phyloP scores from a whole-genome alignment of 202 grass and related monocot genomes.

The Brachypodium distachyon region DNA sequence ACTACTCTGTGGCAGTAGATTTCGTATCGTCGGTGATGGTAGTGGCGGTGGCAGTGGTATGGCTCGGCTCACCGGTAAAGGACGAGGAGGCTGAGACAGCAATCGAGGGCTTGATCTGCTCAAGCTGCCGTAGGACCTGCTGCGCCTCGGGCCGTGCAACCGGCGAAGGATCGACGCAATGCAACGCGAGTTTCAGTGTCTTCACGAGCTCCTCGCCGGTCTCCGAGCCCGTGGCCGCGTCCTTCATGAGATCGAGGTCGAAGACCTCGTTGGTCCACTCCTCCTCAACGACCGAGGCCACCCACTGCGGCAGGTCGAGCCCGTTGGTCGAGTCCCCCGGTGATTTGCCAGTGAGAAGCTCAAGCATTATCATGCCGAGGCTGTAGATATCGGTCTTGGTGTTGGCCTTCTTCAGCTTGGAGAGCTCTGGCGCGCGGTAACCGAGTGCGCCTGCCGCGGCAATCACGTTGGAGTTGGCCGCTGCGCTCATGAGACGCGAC shows the following conservation, averaged over 20 bases:
- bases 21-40: conserved; percentile 34
- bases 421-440: conserved; percentile 82
- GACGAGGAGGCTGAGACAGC: conserved; percentile 27
- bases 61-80: conserved; percentile 48
- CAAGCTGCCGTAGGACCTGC: conserved; percentile 72
- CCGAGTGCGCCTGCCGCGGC: conserved; percentile 62
- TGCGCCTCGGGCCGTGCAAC: conserved; percentile 59
- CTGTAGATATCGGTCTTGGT: conserved; percentile 91
- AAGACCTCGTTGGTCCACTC: conserved; percentile 99
- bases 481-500: conserved; percentile 74
- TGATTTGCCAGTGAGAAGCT: conserved; percentile 89
- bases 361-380: conserved; percentile 76
- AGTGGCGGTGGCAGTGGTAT: conserved; percentile 28
- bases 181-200: conserved; percentile 71
- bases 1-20: conserved; percentile 42
- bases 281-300: conserved; percentile 86
- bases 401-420: conserved; percentile 92
- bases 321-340: conserved; percentile 72
- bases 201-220: conserved; percentile 85
- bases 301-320: conserved; percentile 89
- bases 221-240: conserved; percentile 39
- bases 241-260: conserved; percentile 86
- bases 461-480: conserved; percentile 66
- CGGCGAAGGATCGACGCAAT: conserved; percentile 79
- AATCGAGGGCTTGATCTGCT: conserved; percentile 79